Percentiles rank a stretch among this genome's conserved stretches.
phyloP scores from a whole-genome alignment of 768 basidiomycete species.

The Lactarius tabidus region DNA sequence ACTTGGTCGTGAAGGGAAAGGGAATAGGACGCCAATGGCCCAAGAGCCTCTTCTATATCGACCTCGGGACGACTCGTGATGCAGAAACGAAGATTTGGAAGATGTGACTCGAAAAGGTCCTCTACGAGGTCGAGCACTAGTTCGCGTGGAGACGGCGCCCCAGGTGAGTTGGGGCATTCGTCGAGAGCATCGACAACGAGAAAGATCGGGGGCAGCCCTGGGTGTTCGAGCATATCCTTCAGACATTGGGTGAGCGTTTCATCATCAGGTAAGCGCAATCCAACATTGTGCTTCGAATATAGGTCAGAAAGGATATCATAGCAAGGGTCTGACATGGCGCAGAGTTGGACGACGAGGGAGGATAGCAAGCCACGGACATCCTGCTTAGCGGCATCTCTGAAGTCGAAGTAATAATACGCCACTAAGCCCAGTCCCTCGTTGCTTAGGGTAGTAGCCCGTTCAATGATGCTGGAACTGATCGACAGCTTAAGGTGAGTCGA shows the following conservation, averaged over 20 bases:
- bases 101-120: background rate
- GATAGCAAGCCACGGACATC: constrained; percentile 1
- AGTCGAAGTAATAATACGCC: constrained; percentile 17
- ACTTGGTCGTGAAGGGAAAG: constrained; percentile 10
- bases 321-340: background rate
- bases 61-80: constrained; percentile 7
- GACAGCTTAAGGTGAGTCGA: background rate
- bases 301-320: background rate
- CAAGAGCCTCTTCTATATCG: background rate
- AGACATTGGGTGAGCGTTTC: background rate
- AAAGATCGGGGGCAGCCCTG: background rate
- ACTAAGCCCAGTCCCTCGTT: background rate
- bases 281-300: background rate
- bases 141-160: background rate
- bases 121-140: background rate
- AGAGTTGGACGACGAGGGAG: constrained; percentile 9
- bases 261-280: background rate
- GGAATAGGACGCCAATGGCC: background rate
- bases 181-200: constrained; percentile 6
- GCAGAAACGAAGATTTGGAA: constrained; percentile 6
- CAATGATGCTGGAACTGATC: constrained; percentile 4
- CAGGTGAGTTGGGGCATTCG: constrained; percentile 7
- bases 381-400: constrained; percentile 13
- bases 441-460: background rate
- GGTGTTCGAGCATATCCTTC: constrained; percentile 2